phyloP scores from a whole-genome alignment of 345 rosid genomes.

The Pistacia integerrima region DNA sequence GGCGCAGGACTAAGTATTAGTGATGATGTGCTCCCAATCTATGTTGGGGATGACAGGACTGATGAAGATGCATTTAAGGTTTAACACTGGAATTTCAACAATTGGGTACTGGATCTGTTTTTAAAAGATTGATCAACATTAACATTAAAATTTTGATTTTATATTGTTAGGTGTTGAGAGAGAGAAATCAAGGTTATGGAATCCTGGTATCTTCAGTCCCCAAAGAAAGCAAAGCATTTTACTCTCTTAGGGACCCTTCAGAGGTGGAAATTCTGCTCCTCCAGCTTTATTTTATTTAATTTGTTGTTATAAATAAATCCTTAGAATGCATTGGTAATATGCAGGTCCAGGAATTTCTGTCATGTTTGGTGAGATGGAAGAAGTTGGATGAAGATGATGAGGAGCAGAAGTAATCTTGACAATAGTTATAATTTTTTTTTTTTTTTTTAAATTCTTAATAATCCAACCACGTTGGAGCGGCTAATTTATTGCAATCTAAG shows the following conservation, averaged over 20 bases:
- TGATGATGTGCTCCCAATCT: slow-evolving; percentile 81
- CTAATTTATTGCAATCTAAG: neutral
- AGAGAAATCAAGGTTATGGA: slow-evolving; percentile 69
- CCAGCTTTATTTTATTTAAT: neutral
- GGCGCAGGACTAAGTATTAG: slow-evolving; percentile 58
- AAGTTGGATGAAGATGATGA: slow-evolving; percentile 23
- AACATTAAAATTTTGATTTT: neutral
- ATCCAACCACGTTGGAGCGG: neutral
- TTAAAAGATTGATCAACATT: too few species aligned
- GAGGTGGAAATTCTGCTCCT: slow-evolving; percentile 48
- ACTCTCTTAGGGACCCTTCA: slow-evolving; percentile 75
- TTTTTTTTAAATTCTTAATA: neutral
- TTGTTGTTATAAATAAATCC: too few species aligned
- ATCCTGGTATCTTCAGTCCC: slow-evolving; percentile 82
- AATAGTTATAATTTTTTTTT: neutral
- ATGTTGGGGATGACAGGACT: slow-evolving; percentile 80
- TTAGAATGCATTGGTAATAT: neutral
- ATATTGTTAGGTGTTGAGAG: slow-evolving; percentile 53
- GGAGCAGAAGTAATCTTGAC: neutral
- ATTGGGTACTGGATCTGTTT: neutral
- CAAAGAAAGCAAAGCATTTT: slow-evolving; percentile 73
- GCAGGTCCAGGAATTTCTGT: slow-evolving; percentile 88
- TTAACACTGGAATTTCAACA: neutral
- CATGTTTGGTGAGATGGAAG: slow-evolving; percentile 68
- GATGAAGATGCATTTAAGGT: slow-evolving; percentile 99